Base-by-base conservation (phyloP, 2,329 filamentous ascomycete genomes). In the Cytospora piceae region DNA sequence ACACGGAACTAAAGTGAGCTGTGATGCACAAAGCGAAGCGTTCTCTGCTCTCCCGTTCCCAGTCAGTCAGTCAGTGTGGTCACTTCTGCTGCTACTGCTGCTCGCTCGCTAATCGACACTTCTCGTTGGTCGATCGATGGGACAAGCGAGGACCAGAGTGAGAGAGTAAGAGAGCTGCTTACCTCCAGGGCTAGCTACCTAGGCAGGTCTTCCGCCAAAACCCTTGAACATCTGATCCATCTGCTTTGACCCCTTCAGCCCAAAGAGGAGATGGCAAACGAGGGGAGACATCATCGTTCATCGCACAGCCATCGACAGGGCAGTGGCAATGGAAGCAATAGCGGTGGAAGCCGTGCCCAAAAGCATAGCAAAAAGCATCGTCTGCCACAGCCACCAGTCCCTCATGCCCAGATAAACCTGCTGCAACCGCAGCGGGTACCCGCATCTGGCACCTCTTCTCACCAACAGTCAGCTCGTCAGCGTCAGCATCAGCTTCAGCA, bases 401-500 rank as follows among this genome's bases (percentile, higher is more conserved):
- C 65, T 42, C 53, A 42, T 46, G 60, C 60, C 14, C 64, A 63
- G 31, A 6, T 61, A 9, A 46, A 51, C 24, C 51, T 63, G 14
- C 60, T 59, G 27, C 64, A 63, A 56, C 37, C 53, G n/a, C 65
- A 64, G 54, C 65, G 55, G 53, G 60, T 54, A 31, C 54, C 64
- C 55, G 64, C 64, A 53, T 52, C 64, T 9, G 49, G 6, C 46
- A 29, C 52, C 27, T 29, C 27, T 37, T 29, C 64, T 22, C 51
- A 58, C 24, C 39, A 62, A 3, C 12, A 49, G 4, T 15, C 37
- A 37, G 53, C 53, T 46, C 60, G 60, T 22, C 60, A 57, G 31
- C 29, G 3, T n/a, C 53, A 57, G 15, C 39, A 42, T 54, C 22
- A 32, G 34, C 52, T n/a, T 17, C 39, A 42, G 17, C 39, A 60